Evolutionary conservation across 1,284 basidiomycete species (phyloP).

Genomic region (Grifola frondosa): DNA sequence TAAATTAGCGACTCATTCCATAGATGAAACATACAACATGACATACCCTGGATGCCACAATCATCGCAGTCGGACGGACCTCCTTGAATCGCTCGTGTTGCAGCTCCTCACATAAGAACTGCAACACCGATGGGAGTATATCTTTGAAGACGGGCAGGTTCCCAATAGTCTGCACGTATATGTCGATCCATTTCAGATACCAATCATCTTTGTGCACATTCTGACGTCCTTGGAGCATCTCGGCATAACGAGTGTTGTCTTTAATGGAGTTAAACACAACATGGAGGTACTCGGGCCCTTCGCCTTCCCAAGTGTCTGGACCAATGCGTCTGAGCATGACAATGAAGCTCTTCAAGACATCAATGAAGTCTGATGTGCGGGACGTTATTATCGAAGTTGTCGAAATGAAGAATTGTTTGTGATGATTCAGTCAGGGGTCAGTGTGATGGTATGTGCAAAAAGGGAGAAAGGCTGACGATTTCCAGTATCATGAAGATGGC

Average conservation of each 20-base stretch:
- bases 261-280: constrained; percentile 81
- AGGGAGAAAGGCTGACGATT: constrained; percentile 51
- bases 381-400: constrained; percentile 4
- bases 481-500: constrained; percentile 63
- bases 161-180: constrained; percentile 54
- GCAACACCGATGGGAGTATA: constrained; percentile 66
- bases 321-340: constrained; percentile 55
- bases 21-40: not conserved
- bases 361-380: constrained; percentile 61
- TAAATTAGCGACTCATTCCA: not conserved
- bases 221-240: constrained; percentile 42
- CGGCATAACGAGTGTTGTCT: constrained; percentile 65
- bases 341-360: constrained; percentile 60
- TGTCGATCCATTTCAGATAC: constrained; percentile 28
- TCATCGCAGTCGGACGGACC: constrained; percentile 58
- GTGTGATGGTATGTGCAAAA: constrained; percentile 8
- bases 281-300: constrained; percentile 67
- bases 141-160: constrained; percentile 55
- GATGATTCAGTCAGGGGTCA: constrained; percentile 3
- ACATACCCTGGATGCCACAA: constrained; percentile 61
- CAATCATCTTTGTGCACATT: constrained; percentile 23
- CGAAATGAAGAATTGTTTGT: constrained; percentile 4
- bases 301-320: constrained; percentile 62
- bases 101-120: constrained; percentile 74
- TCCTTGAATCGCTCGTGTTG: constrained; percentile 71